Percentiles rank a stretch among this genome's conserved stretches.
These are phyloP conservation scores for Acorus gramineus DNA, from an alignment of 106 monocot species.

Conservation along the genomic window DNA sequence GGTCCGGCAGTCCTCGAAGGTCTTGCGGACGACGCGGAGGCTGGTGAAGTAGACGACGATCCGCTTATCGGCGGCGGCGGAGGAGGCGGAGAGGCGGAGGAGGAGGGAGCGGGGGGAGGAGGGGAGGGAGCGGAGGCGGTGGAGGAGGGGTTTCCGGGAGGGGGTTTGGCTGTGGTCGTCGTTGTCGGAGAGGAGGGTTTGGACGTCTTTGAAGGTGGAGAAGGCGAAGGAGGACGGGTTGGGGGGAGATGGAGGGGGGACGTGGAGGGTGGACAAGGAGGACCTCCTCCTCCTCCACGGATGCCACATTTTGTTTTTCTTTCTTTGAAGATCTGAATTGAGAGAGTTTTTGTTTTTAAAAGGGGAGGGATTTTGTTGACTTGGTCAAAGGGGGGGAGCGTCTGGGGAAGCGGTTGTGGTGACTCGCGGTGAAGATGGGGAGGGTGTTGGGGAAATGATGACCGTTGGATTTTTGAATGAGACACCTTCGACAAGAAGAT, in stretches of 20 bases:
- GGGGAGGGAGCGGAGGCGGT: constrained; percentile 1
- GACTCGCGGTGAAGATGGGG: no score
- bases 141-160: neutral
- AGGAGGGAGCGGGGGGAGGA: constrained; percentile 8
- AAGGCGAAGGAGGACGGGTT: neutral
- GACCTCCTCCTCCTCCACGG: constrained; percentile 21
- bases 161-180: neutral
- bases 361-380: no score
- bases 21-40: constrained; percentile 52
- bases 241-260: neutral
- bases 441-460: no score
- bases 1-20: constrained; percentile 51
- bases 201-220: constrained; percentile 8
- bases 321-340: no score
- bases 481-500: no score
- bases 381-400: no score
- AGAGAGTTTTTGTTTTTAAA: no score
- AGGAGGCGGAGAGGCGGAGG: neutral
- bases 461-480: no score
- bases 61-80: constrained; percentile 2
- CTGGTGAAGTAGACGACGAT: constrained; percentile 49
- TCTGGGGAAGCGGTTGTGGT: no score
- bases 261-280: constrained; percentile 12
- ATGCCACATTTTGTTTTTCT: neutral
- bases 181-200: constrained; percentile 4